Evolutionary conservation across 805 yeast genomes (phyloP).

Genomic region (Candida corydali): DNA sequence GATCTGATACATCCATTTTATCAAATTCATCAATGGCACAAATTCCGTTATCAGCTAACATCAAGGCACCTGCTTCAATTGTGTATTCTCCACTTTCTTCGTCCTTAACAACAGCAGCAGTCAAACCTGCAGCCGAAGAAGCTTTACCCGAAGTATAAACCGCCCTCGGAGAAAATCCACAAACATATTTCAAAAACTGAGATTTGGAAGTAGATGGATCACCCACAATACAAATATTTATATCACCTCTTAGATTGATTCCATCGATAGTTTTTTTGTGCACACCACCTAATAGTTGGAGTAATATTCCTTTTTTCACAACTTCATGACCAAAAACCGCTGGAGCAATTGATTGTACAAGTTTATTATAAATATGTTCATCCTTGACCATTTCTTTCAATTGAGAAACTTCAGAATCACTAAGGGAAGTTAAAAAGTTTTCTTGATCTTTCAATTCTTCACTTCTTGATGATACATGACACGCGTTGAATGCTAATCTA

Average conservation of each 20-base stretch:
- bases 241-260: slow-evolving; percentile 92
- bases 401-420: slow-evolving; percentile 79
- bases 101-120: slow-evolving; percentile 96
- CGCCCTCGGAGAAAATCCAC: slow-evolving; percentile 87
- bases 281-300: slow-evolving; percentile 92
- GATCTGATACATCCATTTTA: slow-evolving; percentile 93
- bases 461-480: slow-evolving; percentile 69
- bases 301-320: slow-evolving; percentile 83
- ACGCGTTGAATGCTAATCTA: slow-evolving; percentile 84
- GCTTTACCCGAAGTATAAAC: slow-evolving; percentile 98
- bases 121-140: slow-evolving; percentile 96
- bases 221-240: slow-evolving; percentile 93
- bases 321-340: slow-evolving; percentile 95
- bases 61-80: slow-evolving; percentile 96
- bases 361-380: slow-evolving; percentile 74
- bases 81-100: slow-evolving; percentile 97
- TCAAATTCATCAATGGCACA: slow-evolving; percentile 99
- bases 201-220: slow-evolving; percentile 98
- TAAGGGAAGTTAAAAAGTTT: slow-evolving; percentile 68
- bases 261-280: slow-evolving; percentile 94
- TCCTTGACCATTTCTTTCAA: slow-evolving; percentile 88
- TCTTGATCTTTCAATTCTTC: slow-evolving; percentile 68
- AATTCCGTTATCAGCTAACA: slow-evolving; percentile 97
- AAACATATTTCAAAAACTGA: slow-evolving; percentile 90
- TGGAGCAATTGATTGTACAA: slow-evolving; percentile 89